A percentile compares a stretch with the other conserved stretches of the same genome.
phyloP scores from a whole-genome alignment of 2,329 filamentous ascomycete species.

The Claviceps capensis region DNA sequence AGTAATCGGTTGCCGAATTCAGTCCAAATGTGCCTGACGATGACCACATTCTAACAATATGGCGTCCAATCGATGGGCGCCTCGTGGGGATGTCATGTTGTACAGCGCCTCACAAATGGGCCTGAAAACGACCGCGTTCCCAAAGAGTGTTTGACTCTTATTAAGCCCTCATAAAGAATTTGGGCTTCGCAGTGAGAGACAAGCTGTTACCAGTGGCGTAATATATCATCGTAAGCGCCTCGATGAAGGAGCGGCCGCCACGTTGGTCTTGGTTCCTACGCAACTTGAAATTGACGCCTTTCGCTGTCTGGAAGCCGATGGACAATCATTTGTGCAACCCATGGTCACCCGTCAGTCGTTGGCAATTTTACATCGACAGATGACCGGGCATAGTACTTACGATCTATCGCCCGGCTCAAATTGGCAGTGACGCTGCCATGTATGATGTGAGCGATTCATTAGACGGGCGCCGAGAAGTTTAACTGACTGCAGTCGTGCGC shows the following conservation, averaged over 20 bases:
- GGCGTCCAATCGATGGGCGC: conserved; percentile 2
- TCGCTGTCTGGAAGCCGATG: background rate
- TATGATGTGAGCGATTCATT: too few species aligned
- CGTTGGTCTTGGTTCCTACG: background rate
- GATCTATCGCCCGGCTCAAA: too few species aligned
- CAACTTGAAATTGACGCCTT: too few species aligned
- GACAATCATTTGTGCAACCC: background rate
- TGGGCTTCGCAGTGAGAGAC: background rate
- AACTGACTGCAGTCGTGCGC: too few species aligned
- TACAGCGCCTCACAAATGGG: background rate
- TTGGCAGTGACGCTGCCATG: too few species aligned
- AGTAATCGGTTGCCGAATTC: background rate
- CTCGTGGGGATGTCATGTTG: background rate
- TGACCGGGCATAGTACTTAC: background rate
- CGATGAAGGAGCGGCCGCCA: background rate
- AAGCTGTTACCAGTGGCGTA: background rate
- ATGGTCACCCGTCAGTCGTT: background rate
- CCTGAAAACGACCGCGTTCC: background rate
- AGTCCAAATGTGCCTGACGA: conserved; percentile 1
- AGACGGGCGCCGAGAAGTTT: too few species aligned
- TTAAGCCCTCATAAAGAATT: background rate
- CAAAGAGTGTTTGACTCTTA: background rate
- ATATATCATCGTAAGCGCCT: background rate
- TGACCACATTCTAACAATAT: background rate
- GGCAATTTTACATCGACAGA: background rate